Evolutionary conservation across 2,329 filamentous ascomycete species (phyloP).

Genomic region (Fusarium scirpi): DNA sequence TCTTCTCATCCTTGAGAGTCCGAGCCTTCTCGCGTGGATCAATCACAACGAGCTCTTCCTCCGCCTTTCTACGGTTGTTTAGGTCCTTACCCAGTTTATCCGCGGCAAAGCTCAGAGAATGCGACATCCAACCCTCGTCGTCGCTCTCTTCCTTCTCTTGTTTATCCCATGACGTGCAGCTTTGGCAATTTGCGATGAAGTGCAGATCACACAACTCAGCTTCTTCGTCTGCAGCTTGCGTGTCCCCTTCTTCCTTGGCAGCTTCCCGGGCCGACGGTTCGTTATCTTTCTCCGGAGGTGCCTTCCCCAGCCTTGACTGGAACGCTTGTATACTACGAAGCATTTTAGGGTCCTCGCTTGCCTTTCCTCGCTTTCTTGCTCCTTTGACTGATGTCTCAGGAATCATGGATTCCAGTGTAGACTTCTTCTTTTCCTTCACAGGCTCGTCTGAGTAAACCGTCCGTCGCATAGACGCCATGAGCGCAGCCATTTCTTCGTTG

Average conservation of each 20-base stretch:
- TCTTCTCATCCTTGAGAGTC: slow-evolving; percentile 75
- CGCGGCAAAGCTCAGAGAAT: slow-evolving; percentile 86
- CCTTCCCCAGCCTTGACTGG: slow-evolving; percentile 77
- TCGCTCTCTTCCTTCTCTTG: slow-evolving; percentile 69
- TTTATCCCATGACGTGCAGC: slow-evolving; percentile 86
- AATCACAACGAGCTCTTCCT: slow-evolving; percentile 92
- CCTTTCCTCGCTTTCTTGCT: slow-evolving; percentile 73
- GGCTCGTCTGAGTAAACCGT: slow-evolving; percentile 62
- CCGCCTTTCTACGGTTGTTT: slow-evolving; percentile 89
- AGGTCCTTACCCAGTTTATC: slow-evolving; percentile 93
- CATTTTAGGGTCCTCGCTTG: slow-evolving; percentile 71
- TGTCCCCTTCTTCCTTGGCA: slow-evolving; percentile 43
- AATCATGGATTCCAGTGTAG: slow-evolving; percentile 78
- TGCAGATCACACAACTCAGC: slow-evolving; percentile 88
- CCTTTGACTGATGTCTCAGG: slow-evolving; percentile 76
- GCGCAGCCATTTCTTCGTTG: slow-evolving; percentile 82
- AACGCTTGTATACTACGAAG: slow-evolving; percentile 83
- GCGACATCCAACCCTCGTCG: slow-evolving; percentile 84
- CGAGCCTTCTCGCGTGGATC: slow-evolving; percentile 87
- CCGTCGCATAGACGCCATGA: slow-evolving; percentile 85
- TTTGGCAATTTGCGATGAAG: slow-evolving; percentile 95
- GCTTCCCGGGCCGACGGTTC: slow-evolving; percentile 26
- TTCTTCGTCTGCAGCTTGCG: slow-evolving; percentile 68
- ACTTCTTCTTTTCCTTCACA: slow-evolving; percentile 71
- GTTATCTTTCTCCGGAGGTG: slow-evolving; percentile 55